phyloP scores from a whole-genome alignment of 1,139 yeast species.

The Candida smagusa region DNA sequence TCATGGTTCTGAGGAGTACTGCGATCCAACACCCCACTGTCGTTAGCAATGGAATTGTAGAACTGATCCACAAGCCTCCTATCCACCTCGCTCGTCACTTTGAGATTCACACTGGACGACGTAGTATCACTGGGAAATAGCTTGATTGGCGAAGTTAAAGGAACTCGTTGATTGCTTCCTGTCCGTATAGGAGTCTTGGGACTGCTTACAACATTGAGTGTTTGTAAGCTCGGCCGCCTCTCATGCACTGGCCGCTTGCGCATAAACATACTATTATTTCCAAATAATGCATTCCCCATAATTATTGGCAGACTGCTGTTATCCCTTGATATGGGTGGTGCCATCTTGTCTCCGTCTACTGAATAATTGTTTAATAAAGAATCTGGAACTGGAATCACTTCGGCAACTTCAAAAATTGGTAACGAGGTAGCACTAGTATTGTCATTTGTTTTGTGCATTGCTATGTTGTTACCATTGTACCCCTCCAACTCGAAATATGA shows the following conservation, averaged over 20 bases:
- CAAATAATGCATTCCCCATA: conserved; percentile 1
- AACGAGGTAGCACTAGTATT: conserved; percentile 1
- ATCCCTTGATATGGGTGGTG: background rate
- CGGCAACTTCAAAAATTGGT: conserved; percentile 1
- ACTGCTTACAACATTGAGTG: conserved; percentile 4
- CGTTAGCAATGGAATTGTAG: conserved; percentile 22
- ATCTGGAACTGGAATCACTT: background rate
- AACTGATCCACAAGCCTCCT: conserved; percentile 42
- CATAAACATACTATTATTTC: conserved; percentile 11
- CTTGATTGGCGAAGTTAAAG: conserved; percentile 9
- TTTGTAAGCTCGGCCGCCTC: conserved; percentile 3
- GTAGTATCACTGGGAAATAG: conserved; percentile 1
- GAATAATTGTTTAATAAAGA: background rate
- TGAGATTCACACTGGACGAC: conserved; percentile 4
- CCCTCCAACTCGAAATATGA: too few species aligned
- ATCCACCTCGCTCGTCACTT: conserved; percentile 12
- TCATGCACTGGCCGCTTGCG: conserved; percentile 8
- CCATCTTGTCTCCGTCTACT: background rate
- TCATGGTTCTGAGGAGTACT: background rate
- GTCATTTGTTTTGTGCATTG: background rate
- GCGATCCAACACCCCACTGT: too few species aligned
- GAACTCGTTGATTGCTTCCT: conserved; percentile 10
- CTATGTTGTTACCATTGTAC: background rate
- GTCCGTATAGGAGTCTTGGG: conserved; percentile 10
- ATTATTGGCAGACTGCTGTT: background rate